phyloP scores from a whole-genome alignment of 768 basidiomycete species.

The Psilocybe cyanescens region DNA sequence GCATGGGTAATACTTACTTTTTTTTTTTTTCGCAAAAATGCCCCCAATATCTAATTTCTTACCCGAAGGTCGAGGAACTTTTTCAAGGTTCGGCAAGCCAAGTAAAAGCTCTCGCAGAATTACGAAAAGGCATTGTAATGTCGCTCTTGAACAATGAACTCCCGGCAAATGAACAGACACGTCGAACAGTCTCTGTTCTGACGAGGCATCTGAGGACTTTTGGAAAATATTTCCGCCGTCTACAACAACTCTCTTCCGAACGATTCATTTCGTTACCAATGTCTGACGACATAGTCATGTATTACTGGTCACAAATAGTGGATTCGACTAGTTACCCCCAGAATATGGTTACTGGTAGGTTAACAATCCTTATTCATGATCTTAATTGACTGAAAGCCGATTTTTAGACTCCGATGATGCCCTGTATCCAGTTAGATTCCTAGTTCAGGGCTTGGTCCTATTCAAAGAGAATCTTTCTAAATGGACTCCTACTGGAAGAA shows the following conservation, averaged over 20 bases:
- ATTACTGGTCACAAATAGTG: conserved; percentile 82
- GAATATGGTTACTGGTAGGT: conserved; percentile 59
- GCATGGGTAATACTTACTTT: conserved; percentile 51
- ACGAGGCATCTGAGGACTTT: conserved; percentile 72
- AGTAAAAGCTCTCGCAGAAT: conserved; percentile 54
- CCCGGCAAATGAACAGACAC: conserved; percentile 37
- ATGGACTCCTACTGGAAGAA: conserved; percentile 71
- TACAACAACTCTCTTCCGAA: conserved; percentile 62
- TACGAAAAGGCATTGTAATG: conserved; percentile 59
- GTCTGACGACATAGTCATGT: conserved; percentile 71
- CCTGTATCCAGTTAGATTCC: conserved; percentile 75
- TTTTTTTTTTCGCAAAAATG: not conserved
- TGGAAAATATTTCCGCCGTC: conserved; percentile 80
- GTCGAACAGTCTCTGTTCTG: conserved; percentile 55
- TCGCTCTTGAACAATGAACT: conserved; percentile 40
- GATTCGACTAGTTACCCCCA: conserved; percentile 62
- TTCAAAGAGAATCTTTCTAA: conserved; percentile 83
- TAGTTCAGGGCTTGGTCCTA: conserved; percentile 85
- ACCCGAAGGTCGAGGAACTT: conserved; percentile 58
- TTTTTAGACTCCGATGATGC: conserved; percentile 63
- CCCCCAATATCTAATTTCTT: conserved; percentile 6
- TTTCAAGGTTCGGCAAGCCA: conserved; percentile 64
- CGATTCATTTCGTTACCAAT: conserved; percentile 67
- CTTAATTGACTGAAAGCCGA: not conserved
- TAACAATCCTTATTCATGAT: not conserved